Evolutionary conservation across 345 rosid genomes (phyloP), one percentile per base, ranked within the genome.

Genomic region (Lepidium africanum): DNA sequence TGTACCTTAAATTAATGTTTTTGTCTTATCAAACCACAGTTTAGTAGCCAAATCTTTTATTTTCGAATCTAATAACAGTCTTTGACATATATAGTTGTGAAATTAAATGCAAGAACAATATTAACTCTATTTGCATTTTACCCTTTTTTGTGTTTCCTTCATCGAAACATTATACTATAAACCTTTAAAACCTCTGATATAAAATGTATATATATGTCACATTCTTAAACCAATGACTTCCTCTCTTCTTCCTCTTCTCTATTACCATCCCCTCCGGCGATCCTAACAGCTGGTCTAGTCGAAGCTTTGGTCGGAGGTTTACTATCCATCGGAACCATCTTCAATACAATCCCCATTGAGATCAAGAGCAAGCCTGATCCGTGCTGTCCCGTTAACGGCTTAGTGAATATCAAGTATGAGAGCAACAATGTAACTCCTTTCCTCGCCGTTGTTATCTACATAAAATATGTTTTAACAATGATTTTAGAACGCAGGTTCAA

Each of bases 341-440:
- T 92, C 77, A 89, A 56, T 19, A 81, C 69, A 60, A 92, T 87
- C 36, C 96, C 91, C 95, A 92, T 86, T 12, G 84, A 82, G 38
- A 89, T 89, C 38, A 90, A 77, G 42, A 92, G 50, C 42, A 89
- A 85, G 5, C 96, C 95, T 0, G 87, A 83, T 17, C 89, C 86
- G 58, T 89, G 96, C 46, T 87, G 98, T 27, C 80, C 96, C 0
- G 96, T 89, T 33, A 92, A 73, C 6, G 96, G 92, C 74, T 92
- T 92, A 3, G 98, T 89, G 75, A 92, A 92, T 67, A 92, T 85
- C 81, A 89, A 68, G 83, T 87, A 92, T 2, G 98, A 92, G 1
- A 92, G 76, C 60, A 92, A 67, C 71, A 87, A 80, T 3, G 98
- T 89, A 40, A 87, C 95, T 0, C 95, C 79, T 63, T 76, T 76